phyloP scores from a whole-genome alignment of 2,329 filamentous ascomycete genomes.

The Microdochium nivale region DNA sequence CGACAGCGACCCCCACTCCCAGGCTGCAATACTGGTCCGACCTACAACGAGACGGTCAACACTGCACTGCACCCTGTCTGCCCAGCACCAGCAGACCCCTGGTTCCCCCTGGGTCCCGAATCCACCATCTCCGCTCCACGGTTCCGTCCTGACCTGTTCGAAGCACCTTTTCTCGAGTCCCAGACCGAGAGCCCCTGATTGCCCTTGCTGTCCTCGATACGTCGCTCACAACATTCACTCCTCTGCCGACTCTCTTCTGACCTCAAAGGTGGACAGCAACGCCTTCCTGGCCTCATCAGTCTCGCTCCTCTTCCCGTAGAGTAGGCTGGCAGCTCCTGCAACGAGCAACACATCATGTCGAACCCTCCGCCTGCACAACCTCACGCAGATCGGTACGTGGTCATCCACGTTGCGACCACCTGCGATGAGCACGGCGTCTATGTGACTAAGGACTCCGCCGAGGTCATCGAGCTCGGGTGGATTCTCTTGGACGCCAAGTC shows the following conservation, averaged over 20 bases:
- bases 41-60: background rate
- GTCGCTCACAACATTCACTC: background rate
- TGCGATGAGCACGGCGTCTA: conserved; percentile 99
- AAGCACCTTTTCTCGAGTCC: conserved; percentile 1
- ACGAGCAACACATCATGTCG: conserved; percentile 25
- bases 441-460: conserved; percentile 97
- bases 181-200: background rate
- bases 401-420: conserved; percentile 97
- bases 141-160: background rate
- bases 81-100: background rate
- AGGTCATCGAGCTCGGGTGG: conserved; percentile 99
- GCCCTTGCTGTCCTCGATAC: background rate
- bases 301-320: background rate
- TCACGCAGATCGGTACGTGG: conserved; percentile 89
- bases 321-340: background rate
- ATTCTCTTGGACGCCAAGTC: conserved; percentile 87
- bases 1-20: background rate
- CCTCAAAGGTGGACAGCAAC: background rate
- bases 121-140: background rate
- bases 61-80: background rate
- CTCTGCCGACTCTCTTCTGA: background rate
- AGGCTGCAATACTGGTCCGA: background rate
- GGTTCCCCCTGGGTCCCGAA: background rate
- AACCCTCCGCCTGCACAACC: conserved; percentile 45
- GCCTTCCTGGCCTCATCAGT: background rate